Base-by-base conservation (phyloP, 192 early-diverging fungal genomes). In the Chytriomyces hyalinus region DNA sequence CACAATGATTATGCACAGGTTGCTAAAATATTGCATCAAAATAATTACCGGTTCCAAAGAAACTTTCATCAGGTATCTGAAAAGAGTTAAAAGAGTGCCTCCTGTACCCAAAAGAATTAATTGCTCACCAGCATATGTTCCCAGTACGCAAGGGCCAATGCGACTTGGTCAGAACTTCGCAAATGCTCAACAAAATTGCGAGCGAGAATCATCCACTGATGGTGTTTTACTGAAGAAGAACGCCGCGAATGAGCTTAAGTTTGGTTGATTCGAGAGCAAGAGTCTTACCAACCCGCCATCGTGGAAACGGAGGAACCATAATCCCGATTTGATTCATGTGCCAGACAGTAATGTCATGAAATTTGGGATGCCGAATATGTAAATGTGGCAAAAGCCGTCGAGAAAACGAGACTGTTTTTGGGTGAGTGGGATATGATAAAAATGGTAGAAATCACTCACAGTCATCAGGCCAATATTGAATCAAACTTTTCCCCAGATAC, bases 381-480 rank as follows among this genome's bases (percentile, higher is more conserved):
- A 36, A 36, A 36, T 36, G 36, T 36, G 66, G 67, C 43, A 49
- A 60, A 8, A 69, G 49, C 13, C 66, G 49, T 15, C 44, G 68
- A 36, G 67, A 26, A 10, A 53, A 36, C 11, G 65, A 45, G 15
- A 50, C 50, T 57, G 36, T 46, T n/a, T 60, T 17, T 20, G 47
- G 26, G 46, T 20, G 43, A 69, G 47, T 45, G n/a, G 10, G 17
- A 6, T n/a, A 9, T 26, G 36, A 72, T 26, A 6, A 36, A 69
- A 47, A 73, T 7, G 3, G 17, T 3, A 66, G 1, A 7, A 76
- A 26, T 61, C 69, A 67, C 22, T 80, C 82, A 22, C 11, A 36
- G 28, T 80, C 67, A 6, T 80, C 80, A 5, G 67, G 20, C 86
- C 86, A 87, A 60, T 72, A 84, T 50, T 83, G 75, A 45, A 87